These are phyloP conservation scores for Syzygium oleosum DNA, from an alignment of 345 rosid species.

Conservation along the genomic window DNA sequence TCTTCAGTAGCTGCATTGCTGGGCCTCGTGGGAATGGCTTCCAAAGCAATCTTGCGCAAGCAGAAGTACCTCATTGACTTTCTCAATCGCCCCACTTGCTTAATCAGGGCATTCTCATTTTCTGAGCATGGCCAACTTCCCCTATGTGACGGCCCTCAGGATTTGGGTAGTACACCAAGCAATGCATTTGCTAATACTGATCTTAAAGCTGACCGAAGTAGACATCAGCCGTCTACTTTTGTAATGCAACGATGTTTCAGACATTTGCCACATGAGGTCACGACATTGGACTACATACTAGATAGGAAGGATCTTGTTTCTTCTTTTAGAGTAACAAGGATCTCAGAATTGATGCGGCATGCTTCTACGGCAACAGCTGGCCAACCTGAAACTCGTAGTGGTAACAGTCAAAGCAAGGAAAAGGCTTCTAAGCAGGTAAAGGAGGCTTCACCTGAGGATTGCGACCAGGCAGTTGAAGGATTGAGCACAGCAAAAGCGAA, in stretches of 20 bases:
- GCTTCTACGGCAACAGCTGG: slow-evolving; percentile 55
- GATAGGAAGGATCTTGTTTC: slow-evolving; percentile 23
- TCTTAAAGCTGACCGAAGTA: slow-evolving; percentile 13
- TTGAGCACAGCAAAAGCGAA: slow-evolving; percentile 75
- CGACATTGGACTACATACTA: slow-evolving; percentile 22
- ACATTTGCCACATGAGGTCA: slow-evolving; percentile 13
- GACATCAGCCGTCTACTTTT: neutral
- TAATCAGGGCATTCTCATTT: slow-evolving; percentile 28
- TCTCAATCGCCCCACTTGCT: slow-evolving; percentile 22
- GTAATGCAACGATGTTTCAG: neutral
- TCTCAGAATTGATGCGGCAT: slow-evolving; percentile 24
- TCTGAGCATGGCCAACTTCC: slow-evolving; percentile 19
- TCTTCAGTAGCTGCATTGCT: neutral
- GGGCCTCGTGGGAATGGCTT: slow-evolving; percentile 42
- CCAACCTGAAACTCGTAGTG: slow-evolving; percentile 30
- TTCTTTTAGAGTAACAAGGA: slow-evolving; percentile 27
- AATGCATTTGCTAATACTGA: slow-evolving; percentile 9
- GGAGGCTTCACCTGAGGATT: slow-evolving; percentile 91
- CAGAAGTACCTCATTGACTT: slow-evolving; percentile 28
- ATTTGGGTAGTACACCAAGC: slow-evolving; percentile 9
- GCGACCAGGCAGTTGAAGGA: slow-evolving; percentile 96
- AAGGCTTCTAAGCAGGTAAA: slow-evolving; percentile 42
- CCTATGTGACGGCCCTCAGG: slow-evolving; percentile 8
- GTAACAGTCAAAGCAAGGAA: slow-evolving; percentile 31
- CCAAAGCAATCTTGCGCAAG: slow-evolving; percentile 51